These are phyloP conservation scores for Diophrys sp. DNA, from an alignment of 73 alveolate genomes.

Conservation along the genomic window DNA sequence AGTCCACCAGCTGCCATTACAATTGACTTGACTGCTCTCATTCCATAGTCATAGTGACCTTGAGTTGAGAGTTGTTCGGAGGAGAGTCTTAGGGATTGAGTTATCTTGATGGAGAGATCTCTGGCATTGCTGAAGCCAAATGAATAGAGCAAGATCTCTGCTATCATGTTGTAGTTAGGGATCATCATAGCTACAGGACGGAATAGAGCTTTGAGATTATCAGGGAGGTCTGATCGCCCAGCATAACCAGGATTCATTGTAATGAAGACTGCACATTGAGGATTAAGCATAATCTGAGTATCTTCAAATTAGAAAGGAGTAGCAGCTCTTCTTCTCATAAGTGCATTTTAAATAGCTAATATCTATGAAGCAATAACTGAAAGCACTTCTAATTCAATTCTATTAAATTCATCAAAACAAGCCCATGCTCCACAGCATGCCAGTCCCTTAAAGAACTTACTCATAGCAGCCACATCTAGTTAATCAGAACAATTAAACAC, in stretches of 20 bases:
- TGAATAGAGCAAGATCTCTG: slow-evolving; percentile 96
- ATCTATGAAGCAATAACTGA: slow-evolving; percentile 97
- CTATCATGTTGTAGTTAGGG: slow-evolving; percentile 97
- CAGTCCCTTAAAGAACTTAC: slow-evolving; percentile 87
- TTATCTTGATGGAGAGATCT: slow-evolving; percentile 91
- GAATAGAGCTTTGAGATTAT: slow-evolving; percentile 92
- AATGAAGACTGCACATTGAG: slow-evolving; percentile 94
- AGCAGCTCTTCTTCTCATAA: slow-evolving; percentile 70
- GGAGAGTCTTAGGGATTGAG: slow-evolving; percentile 89
- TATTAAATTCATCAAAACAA: slow-evolving; percentile 98
- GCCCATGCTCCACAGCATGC: slow-evolving; percentile 98
- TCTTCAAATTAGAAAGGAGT: slow-evolving; percentile 91
- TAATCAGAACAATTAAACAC: slow-evolving; percentile 89
- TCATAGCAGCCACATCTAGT: slow-evolving; percentile 81
- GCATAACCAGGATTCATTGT: slow-evolving; percentile 99
- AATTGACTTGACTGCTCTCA: slow-evolving; percentile 97
- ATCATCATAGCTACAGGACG: slow-evolving; percentile 99
- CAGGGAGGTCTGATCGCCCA: slow-evolving; percentile 98
- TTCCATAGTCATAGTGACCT: slow-evolving; percentile 98
- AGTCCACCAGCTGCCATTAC: slow-evolving; percentile 97
- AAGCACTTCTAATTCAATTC: slow-evolving; percentile 98
- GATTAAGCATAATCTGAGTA: slow-evolving; percentile 77
- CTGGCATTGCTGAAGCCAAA: slow-evolving; percentile 95
- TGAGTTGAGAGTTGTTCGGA: slow-evolving; percentile 96
- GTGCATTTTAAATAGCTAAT: slow-evolving; percentile 85